These are phyloP conservation scores for Bifiguratus adelaidae DNA, from an alignment of 192 early-diverging fungal species.

Conservation along the genomic window DNA sequence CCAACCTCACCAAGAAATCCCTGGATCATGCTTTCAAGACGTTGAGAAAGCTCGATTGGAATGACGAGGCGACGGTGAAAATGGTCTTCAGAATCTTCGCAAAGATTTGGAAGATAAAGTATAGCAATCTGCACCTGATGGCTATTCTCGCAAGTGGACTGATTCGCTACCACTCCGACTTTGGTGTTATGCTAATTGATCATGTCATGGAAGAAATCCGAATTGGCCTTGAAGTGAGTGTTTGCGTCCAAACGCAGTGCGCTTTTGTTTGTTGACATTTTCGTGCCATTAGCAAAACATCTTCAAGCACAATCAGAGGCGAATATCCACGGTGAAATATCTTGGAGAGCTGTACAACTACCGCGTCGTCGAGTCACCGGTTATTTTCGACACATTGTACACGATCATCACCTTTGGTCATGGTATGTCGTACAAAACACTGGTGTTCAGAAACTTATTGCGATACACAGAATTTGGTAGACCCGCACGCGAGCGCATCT, in stretches of 20 bases:
- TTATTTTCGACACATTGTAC: conserved; percentile 82
- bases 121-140: conserved; percentile 72
- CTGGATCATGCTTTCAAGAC: conserved; percentile 53
- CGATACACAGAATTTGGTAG: conserved; percentile 27
- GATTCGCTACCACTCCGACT: conserved; percentile 70
- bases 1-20: conserved; percentile 64
- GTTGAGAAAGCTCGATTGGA: conserved; percentile 86
- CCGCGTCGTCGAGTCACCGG: conserved; percentile 65
- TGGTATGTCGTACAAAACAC: conserved; percentile 23
- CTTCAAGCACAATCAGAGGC: conserved; percentile 87
- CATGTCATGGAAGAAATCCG: conserved; percentile 75
- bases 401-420: conserved; percentile 79
- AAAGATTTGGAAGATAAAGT: conserved; percentile 93
- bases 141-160: conserved; percentile 74
- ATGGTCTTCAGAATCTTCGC: conserved; percentile 69
- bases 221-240: conserved; percentile 66
- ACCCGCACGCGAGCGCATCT: conserved; percentile 41
- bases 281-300: conserved; percentile 48
- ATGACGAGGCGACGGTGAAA: conserved; percentile 38
- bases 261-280: neutral
- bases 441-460: neutral
- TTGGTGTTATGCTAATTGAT: conserved; percentile 86
- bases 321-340: conserved; percentile 72
- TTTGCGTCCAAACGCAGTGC: neutral
- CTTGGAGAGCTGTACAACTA: conserved; percentile 90